Evolutionary conservation across 371 early-diverging fungal genomes (phyloP).

Genomic region (Capillidium heterosporum): DNA sequence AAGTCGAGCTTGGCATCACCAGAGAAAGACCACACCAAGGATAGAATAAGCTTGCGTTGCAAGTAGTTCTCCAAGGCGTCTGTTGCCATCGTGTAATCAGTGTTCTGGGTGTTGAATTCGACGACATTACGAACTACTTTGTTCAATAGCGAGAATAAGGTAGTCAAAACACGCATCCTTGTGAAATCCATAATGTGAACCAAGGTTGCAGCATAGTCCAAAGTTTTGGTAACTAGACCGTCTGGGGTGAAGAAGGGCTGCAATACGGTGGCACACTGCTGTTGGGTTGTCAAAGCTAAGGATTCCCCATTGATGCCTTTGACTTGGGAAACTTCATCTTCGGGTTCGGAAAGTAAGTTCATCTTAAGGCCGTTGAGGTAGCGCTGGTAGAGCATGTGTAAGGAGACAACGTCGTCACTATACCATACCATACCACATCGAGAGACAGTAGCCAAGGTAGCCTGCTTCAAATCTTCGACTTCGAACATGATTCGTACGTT

Average conservation of each 20-base stretch:
- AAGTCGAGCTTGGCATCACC: conserved; percentile 73
- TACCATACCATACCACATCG: conserved; percentile 99
- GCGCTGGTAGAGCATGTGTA: conserved; percentile 61
- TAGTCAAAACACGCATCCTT: conserved; percentile 57
- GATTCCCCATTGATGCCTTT: conserved; percentile 27
- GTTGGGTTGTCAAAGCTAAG: conserved; percentile 44
- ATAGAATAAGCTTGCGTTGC: conserved; percentile 57
- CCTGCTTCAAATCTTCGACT: conserved; percentile 90
- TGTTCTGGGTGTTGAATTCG: conserved; percentile 76
- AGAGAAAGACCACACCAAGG: conserved; percentile 88
- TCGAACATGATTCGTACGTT: conserved; percentile 98
- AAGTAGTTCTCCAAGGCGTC: conserved; percentile 66
- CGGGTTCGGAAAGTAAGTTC: conserved; percentile 20
- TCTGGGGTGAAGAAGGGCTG: conserved; percentile 46
- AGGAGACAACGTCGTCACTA: conserved; percentile 73
- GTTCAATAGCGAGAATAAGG: conserved; percentile 82
- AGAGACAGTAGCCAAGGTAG: conserved; percentile 96
- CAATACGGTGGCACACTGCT: conserved; percentile 51
- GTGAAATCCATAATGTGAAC: conserved; percentile 97
- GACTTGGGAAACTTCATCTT: conserved; percentile 71
- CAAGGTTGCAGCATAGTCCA: conserved; percentile 46
- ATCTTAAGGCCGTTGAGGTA: conserved; percentile 65
- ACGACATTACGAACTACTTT: conserved; percentile 67
- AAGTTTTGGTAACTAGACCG: conserved; percentile 54
- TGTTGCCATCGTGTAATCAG: conserved; percentile 74